Base-by-base conservation (phyloP, 139 green algal genomes). In the Pleodorina starrii region DNA sequence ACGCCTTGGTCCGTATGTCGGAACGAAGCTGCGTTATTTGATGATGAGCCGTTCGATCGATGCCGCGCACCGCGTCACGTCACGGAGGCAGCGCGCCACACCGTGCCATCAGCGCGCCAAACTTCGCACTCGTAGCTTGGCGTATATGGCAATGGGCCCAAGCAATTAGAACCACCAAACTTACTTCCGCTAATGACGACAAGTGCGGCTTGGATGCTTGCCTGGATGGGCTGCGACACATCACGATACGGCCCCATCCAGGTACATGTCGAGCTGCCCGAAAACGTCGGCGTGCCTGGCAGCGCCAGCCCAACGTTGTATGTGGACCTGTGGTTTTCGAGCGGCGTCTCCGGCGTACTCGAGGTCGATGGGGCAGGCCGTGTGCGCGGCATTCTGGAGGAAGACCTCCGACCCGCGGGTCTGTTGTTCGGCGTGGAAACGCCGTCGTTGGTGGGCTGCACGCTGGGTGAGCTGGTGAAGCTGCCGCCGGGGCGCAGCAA, bases 401-500 rank as follows among this genome's bases (percentile, higher is more conserved):
- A 77, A 42, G 29, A 48, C 10, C 63, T 16, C 2, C 81, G 81
- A 51, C 81, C 81, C 43, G 57, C 81, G 43, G 81, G 81, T 48
- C 81, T 87, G 59, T 68, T 87, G 60, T 87, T 87, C 29, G 81
- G 81, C 14, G 9, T 87, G 19, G 32, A 42, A 1, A 63, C 29
- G 0, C 35, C 44, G 12, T 51, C 42, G 42, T n/a, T 87, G n/a
- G 23, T 87, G 29, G 60, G 60, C 0, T 36, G 32, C 57, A 0
- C 9, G n/a, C 29, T 87, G 10, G 17, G n/a, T 11, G 43, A 36
- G 12, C 25, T 87, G 14, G 29, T 87, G 2, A 35, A 27, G 5
- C 17, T 87, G 60, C 81, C 81, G 12, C 42, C 14, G 17, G 81
- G 81, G 23, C 59, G 81, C 42, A 66, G 12, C 19, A 25, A 29